Base-by-base conservation (phyloP, 2,329 filamentous ascomycete genomes). In the Chrysoporthe puriensis region DNA sequence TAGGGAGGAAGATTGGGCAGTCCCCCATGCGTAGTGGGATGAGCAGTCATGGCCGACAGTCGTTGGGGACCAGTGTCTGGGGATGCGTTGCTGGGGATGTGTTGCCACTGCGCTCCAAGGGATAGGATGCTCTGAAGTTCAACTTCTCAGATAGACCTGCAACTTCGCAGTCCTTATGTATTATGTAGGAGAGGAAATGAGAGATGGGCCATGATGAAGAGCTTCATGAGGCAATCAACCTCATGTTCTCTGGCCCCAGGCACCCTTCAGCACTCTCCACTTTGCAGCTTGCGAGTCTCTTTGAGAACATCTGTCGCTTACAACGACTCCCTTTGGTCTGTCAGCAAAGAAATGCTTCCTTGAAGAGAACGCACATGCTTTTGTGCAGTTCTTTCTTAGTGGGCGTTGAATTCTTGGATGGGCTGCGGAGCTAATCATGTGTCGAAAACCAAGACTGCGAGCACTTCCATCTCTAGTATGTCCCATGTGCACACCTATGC, bases 11-110 rank as follows among this genome's bases (percentile, higher is more conserved):
- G 43, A 18, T 21, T 52, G 43, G 60, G 50, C 36, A 36, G 36
- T 21, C 18, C 63, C n/a, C n/a, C n/a, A 43, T 60, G 63, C 43
- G 63, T 21, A 65, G 56, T 21, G 36, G 43, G 32, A 42, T 43
- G 56, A 54, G 44, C 18, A 46, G 32, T 21, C 63, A 60, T 60
- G 32, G n/a, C n/a, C 6, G 42, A 8, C 40, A 60, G 44, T 16
- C 48, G n/a, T 8, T 50, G 11, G 26, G 26, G 26, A 26, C 26
- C 26, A 26, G 26, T 26, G 26, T 26, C 26, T 26, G 26, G 26
- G 26, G 26, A 26, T 26, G 26, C 2, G 44, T 16, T 50, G n/a
- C 14, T 50, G 11, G 8, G 26, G 9, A n/a, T 60, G n/a, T 13
- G 32, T 21, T 34, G 44, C 32, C 32, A 46, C 18, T n/a, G 14